These are phyloP conservation scores for Solanum clarkiae DNA, from an alignment of 257 asterid genomes.

Conservation along the genomic window DNA sequence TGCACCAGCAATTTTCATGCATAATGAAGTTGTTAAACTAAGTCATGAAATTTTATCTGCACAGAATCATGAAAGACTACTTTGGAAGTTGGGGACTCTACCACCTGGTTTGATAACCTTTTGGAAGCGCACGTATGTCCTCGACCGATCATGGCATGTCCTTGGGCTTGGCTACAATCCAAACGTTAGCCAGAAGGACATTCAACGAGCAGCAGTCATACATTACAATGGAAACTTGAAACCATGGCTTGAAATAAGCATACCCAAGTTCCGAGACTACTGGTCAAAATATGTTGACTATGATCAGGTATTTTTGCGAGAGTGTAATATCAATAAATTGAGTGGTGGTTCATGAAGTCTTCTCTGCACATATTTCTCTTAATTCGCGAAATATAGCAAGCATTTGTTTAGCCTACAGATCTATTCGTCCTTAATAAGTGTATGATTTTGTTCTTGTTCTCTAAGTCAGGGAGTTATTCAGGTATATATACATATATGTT, in stretches of 20 bases:
- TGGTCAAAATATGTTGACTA: conserved; percentile 70
- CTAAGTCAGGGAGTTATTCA: not conserved
- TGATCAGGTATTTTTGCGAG: conserved; percentile 58
- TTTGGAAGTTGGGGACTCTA: conserved; percentile 89
- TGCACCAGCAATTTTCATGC: not conserved
- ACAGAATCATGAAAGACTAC: conserved; percentile 74
- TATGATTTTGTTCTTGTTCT: not conserved
- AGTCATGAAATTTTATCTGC: not conserved
- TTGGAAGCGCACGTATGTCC: conserved; percentile 63
- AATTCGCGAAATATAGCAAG: not conserved
- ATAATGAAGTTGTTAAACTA: not conserved
- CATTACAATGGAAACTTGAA: conserved; percentile 88
- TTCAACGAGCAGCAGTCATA: conserved; percentile 72
- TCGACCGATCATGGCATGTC: conserved; percentile 81
- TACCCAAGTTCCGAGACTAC: conserved; percentile 61
- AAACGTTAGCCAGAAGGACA: conserved; percentile 49
- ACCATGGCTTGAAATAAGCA: conserved; percentile 92
- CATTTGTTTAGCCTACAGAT: not conserved
- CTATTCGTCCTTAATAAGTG: not conserved
- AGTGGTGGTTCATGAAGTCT: not conserved
- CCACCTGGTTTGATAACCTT: conserved; percentile 94
- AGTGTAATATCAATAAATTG: conserved; percentile 74
- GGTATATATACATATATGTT: not conserved
- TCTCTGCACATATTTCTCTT: not conserved
- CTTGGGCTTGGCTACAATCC: conserved; percentile 92